These are phyloP conservation scores for Pulveroboletus sp. DNA, from an alignment of 768 basidiomycete genomes.

Conservation along the genomic window DNA sequence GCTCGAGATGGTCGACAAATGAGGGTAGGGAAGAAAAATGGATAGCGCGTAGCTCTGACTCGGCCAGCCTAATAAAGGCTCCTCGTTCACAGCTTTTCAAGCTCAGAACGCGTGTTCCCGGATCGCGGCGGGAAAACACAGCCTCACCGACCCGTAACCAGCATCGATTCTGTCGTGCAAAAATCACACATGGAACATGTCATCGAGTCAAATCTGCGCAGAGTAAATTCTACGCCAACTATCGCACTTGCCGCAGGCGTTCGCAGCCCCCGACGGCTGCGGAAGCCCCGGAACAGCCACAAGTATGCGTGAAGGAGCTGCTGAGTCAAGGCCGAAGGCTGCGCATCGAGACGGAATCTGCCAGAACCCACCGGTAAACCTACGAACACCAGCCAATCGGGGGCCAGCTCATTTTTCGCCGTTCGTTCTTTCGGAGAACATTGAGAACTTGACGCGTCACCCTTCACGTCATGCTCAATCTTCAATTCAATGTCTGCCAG, in stretches of 20 bases:
- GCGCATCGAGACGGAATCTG: too few relatives aligned
- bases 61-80: constrained; percentile 30
- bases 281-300: constrained; percentile 7
- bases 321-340: too few relatives aligned
- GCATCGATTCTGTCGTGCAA: neutral
- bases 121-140: constrained; percentile 19
- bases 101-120: constrained; percentile 32
- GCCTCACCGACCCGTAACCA: constrained; percentile 14
- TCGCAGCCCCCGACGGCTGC: constrained; percentile 13
- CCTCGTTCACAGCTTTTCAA: constrained; percentile 34
- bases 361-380: too few relatives aligned
- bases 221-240: neutral
- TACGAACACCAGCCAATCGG: constrained; percentile 10
- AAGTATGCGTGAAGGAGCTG: constrained; percentile 5
- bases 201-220: neutral
- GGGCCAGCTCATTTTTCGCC: neutral
- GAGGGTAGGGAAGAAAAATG: constrained; percentile 14
- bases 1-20: constrained; percentile 19
- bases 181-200: neutral
- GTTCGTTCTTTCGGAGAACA: neutral
- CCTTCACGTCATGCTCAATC: too few relatives aligned
- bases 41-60: constrained; percentile 19
- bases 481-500: too few relatives aligned
- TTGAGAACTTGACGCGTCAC: neutral
- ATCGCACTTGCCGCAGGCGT: neutral